Evolutionary conservation across 805 yeast species (phyloP).

Genomic region (Suhomyces sp.): DNA sequence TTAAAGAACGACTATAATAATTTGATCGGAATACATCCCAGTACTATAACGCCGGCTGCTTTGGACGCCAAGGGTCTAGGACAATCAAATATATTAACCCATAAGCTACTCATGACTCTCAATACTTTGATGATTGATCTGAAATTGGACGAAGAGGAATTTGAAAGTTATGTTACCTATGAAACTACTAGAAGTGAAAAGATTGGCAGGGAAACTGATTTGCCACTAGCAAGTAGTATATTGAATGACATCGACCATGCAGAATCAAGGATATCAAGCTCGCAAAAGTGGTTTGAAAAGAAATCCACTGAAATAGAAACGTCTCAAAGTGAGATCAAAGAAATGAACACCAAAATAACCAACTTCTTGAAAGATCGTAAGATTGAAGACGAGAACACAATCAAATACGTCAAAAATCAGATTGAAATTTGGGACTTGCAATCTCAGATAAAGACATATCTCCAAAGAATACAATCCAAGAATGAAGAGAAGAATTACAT

Average conservation of each 20-base stretch:
- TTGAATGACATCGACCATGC: constrained; percentile 46
- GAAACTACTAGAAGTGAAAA: constrained; percentile 41
- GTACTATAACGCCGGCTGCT: constrained; percentile 30
- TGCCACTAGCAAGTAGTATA: constrained; percentile 45
- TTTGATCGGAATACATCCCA: constrained; percentile 53
- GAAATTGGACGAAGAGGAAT: constrained; percentile 46
- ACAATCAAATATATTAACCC: constrained; percentile 48
- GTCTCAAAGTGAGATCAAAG: constrained; percentile 22
- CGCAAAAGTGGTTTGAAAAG: constrained; percentile 31
- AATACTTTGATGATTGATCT: constrained; percentile 47
- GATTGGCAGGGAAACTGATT: constrained; percentile 43
- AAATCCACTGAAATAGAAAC: constrained; percentile 31
- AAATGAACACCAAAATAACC: constrained; percentile 27
- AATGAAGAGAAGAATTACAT: constrained; percentile 65
- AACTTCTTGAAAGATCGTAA: constrained; percentile 24
- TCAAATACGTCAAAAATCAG: constrained; percentile 36
- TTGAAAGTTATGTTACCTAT: constrained; percentile 23
- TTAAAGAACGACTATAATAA: constrained; percentile 49
- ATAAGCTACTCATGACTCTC: constrained; percentile 57
- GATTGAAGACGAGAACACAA: constrained; percentile 17
- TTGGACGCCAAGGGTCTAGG: constrained; percentile 30
- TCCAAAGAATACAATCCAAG: constrained; percentile 46
- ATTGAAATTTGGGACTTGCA: constrained; percentile 45
- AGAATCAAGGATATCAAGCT: constrained; percentile 32
- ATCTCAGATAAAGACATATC: constrained; percentile 43